Conservation (phyloP, 2,329 filamentous ascomycete genomes). For the Fusarium buxicola region DNA sequence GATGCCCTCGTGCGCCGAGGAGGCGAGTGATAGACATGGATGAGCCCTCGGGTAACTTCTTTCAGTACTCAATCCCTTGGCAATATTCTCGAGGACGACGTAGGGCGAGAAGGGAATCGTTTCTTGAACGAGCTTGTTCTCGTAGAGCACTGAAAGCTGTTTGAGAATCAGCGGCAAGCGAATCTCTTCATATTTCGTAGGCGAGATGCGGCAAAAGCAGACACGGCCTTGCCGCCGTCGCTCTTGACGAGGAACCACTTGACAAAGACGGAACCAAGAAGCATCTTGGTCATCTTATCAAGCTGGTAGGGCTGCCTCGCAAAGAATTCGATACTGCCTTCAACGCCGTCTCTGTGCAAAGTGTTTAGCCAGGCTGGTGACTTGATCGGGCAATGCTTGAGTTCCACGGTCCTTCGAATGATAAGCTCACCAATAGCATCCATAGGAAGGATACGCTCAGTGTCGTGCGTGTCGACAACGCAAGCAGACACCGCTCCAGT, state of each 20-base stretch:
- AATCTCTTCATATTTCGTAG: constrained; percentile 77
- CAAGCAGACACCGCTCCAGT: constrained; percentile 50
- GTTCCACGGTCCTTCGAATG: constrained; percentile 48
- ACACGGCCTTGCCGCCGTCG: constrained; percentile 49
- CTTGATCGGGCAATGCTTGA: constrained; percentile 43
- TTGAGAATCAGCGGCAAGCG: constrained; percentile 71
- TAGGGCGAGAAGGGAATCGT: constrained; percentile 60
- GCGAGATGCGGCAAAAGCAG: constrained; percentile 73
- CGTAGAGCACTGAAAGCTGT: constrained; percentile 66
- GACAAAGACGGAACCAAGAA: constrained; percentile 69
- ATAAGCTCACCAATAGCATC: constrained; percentile 60
- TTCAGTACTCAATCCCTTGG: constrained; percentile 70
- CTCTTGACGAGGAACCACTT: constrained; percentile 66
- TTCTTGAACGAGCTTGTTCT: constrained; percentile 43
- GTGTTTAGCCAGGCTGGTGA: constrained; percentile 47
- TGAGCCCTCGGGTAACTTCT: constrained; percentile 66
- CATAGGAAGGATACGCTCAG: constrained; percentile 51
- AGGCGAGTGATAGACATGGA: constrained; percentile 63
- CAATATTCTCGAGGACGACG: constrained; percentile 54
- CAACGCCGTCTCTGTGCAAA: constrained; percentile 47
- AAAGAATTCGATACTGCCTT: constrained; percentile 61
- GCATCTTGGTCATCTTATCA: constrained; percentile 67
- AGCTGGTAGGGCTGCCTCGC: constrained; percentile 64
- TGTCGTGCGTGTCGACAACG: constrained; percentile 54
- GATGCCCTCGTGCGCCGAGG: constrained; percentile 65